Base-by-base conservation (phyloP, 805 yeast species). In the Kluyveromyces aestuarii region DNA sequence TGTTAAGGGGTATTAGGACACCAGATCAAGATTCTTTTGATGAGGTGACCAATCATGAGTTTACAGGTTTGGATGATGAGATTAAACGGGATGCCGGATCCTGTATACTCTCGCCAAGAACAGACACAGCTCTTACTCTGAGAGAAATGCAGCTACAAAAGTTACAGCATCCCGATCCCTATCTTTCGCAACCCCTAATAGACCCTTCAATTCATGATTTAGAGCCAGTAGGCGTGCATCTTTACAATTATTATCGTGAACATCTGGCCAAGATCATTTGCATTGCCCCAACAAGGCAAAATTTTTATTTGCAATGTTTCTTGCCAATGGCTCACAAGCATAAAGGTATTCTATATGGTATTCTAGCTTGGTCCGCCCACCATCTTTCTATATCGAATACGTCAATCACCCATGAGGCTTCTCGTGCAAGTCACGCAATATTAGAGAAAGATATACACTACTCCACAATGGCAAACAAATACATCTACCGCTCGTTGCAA, bases 301-400 rank as follows among this genome's bases (percentile, higher is more conserved):
- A 80, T 59, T 76, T 74, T 56, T 82, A 76, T 52, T 58, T 72
- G 13, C 74, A 74, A 36, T 74, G 75, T 40, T 76, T 79, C 52
- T 57, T 82, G 8, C 75, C 75, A 11, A 68, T 80, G 68, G 84
- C 86, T 0, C 62, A 69, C 41, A 63, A 61, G 18, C 76, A 77
- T 50, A 69, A 69, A 35, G 72, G 80, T 2, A 73, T 80, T 3
- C 59, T 81, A 27, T 71, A 73, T 51, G 72, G 76, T 0, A 60
- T 82, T 8, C 70, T 81, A 27, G 82, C 84, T 0, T 82, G 86
- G 86, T 82, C 70, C 4, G 71, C 69, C 0, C 68, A 56, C 41
- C 63, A 59, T 45, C 47, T 59, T 42, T 55, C 61, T 9, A 56
- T 58, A 27, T 49, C 53, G 10, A 21, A 19, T 10, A 30, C 33